phyloP scores from a whole-genome alignment of 352 stramenopile species.

The Pythium brachiatum region DNA sequence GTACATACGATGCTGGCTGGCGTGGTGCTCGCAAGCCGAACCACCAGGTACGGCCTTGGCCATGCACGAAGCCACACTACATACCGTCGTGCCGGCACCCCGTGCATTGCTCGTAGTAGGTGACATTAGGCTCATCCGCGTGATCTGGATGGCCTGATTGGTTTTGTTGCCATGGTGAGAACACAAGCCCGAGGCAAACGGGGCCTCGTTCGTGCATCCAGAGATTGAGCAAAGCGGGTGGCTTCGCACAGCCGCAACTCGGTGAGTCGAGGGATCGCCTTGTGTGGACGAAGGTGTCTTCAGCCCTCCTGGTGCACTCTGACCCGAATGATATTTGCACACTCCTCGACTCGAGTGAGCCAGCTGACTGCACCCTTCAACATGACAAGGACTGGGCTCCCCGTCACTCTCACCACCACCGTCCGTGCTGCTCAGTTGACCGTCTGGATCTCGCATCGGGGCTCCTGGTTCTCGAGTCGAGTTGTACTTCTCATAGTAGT shows the following conservation, averaged over 20 bases:
- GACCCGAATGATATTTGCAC: slow-evolving; percentile 37
- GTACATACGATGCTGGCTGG: slow-evolving; percentile 12
- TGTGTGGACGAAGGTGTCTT: background rate
- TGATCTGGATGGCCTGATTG: slow-evolving; percentile 33
- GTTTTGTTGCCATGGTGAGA: slow-evolving; percentile 47
- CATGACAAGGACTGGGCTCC: slow-evolving; percentile 20
- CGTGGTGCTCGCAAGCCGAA: slow-evolving; percentile 18
- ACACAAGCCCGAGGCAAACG: slow-evolving; percentile 50
- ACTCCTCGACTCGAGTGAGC: slow-evolving; percentile 15
- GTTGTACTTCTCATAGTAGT: slow-evolving; percentile 78
- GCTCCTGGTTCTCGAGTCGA: slow-evolving; percentile 29
- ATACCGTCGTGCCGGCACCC: slow-evolving; percentile 1
- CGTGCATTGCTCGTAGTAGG: background rate
- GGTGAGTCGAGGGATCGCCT: background rate
- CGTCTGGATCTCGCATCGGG: slow-evolving; percentile 2
- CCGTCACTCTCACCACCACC: slow-evolving; percentile 18
- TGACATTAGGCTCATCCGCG: slow-evolving; percentile 8
- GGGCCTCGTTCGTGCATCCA: slow-evolving; percentile 40
- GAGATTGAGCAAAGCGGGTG: slow-evolving; percentile 22
- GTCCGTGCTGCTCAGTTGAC: slow-evolving; percentile 18
- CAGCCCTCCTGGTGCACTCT: slow-evolving; percentile 4
- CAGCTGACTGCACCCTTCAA: slow-evolving; percentile 26
- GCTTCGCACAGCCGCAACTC: slow-evolving; percentile 11
- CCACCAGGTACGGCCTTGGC: slow-evolving; percentile 1
- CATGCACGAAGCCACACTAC: slow-evolving; percentile 9